phyloP scores from a whole-genome alignment of 1,284 basidiomycete species.

The Naganishia albida region DNA sequence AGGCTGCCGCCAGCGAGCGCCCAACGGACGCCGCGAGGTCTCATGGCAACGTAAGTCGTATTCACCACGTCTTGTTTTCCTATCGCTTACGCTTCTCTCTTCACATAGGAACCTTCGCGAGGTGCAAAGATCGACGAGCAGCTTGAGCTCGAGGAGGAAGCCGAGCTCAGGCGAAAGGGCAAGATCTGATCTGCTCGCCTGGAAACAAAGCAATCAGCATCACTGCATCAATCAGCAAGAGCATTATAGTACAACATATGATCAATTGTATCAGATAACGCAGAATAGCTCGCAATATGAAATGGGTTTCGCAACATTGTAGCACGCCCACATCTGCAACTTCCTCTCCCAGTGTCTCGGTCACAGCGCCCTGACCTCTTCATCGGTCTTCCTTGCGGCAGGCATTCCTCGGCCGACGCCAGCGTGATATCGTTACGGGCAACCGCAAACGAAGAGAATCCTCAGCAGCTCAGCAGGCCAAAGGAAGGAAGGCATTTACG shows the following conservation, averaged over 20 bases:
- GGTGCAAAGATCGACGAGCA: conserved; percentile 66
- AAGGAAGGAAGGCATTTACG: too few species aligned
- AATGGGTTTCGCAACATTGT: conserved; percentile 7
- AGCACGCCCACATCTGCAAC: too few species aligned
- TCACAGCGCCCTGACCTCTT: too few species aligned
- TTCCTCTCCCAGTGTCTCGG: too few species aligned
- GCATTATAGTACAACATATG: conserved; percentile 18
- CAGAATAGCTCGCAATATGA: background rate
- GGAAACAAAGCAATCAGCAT: background rate
- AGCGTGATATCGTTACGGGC: too few species aligned
- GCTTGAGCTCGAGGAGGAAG: conserved; percentile 60
- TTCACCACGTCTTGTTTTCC: too few species aligned
- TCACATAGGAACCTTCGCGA: conserved; percentile 62
- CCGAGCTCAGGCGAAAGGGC: conserved; percentile 58
- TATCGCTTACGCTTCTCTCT: background rate
- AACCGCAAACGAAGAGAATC: too few species aligned
- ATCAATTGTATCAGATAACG: conserved; percentile 12
- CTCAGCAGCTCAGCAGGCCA: too few species aligned
- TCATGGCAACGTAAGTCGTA: conserved; percentile 19
- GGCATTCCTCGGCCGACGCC: too few species aligned
- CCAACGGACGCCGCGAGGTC: conserved; percentile 37
- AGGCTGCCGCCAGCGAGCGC: conserved; percentile 26
- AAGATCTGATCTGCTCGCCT: conserved; percentile 38
- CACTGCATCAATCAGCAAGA: background rate
- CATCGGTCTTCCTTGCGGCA: too few species aligned